These are phyloP conservation scores for Trametes versicolor DNA, from an alignment of 1,284 basidiomycete species.

Conservation along the genomic window DNA sequence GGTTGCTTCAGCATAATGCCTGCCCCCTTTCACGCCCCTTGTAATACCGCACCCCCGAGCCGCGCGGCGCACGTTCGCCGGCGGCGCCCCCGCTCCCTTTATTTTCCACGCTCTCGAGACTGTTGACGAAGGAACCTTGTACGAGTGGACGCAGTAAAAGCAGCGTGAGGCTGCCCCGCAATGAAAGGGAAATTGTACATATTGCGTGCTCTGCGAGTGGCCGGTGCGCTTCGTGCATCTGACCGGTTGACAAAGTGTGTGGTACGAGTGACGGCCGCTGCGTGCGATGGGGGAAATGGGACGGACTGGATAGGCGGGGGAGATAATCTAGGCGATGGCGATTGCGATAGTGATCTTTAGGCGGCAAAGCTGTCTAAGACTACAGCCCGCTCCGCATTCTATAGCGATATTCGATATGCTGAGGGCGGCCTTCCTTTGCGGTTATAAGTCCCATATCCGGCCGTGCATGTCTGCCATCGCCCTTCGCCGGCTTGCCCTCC, in stretches of 20 bases:
- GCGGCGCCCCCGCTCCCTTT: background rate
- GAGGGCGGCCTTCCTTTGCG: conserved; percentile 8
- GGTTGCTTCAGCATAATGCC: conserved; percentile 22
- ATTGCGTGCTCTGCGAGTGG: conserved; percentile 3
- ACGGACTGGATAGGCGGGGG: conserved; percentile 16
- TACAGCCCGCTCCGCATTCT: background rate
- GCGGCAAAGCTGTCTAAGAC: background rate
- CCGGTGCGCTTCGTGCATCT: background rate
- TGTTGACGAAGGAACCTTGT: conserved; percentile 31
- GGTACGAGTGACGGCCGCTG: background rate
- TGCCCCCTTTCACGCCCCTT: conserved; percentile 8
- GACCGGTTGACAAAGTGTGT: background rate
- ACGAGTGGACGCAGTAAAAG: conserved; percentile 33
- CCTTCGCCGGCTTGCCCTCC: conserved; percentile 62
- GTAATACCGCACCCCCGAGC: conserved; percentile 9
- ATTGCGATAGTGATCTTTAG: conserved; percentile 29
- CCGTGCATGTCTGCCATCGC: conserved; percentile 43
- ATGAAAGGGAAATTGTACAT: conserved; percentile 29
- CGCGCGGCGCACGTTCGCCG: conserved; percentile 10
- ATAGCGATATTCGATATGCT: conserved; percentile 21
- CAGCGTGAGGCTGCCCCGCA: conserved; percentile 18
- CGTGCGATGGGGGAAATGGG: conserved; percentile 17
- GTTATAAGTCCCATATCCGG: conserved; percentile 31
- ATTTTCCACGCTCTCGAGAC: conserved; percentile 6
- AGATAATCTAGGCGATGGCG: conserved; percentile 34